A percentile compares a stretch with the other conserved stretches of the same genome.
phyloP scores from a whole-genome alignment of 2,329 filamentous ascomycete species.

The Cladosporium sp. region DNA sequence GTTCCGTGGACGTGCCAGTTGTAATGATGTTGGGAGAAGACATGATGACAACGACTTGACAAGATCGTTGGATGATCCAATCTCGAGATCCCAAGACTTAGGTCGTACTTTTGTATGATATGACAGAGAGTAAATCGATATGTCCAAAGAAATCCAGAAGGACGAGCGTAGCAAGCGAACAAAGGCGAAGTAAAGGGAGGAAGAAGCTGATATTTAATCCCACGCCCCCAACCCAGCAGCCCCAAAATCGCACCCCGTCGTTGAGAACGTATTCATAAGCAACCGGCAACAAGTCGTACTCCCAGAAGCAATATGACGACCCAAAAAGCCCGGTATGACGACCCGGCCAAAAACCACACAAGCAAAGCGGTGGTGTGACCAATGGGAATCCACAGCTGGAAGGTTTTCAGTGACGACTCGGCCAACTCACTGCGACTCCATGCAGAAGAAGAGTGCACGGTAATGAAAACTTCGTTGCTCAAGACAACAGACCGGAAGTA shows the following conservation, averaged over 20 bases:
- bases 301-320: slow-evolving; percentile 5
- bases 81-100: no score
- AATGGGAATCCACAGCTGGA: neutral
- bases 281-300: slow-evolving; percentile 2
- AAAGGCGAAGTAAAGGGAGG: neutral
- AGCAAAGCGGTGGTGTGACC: neutral
- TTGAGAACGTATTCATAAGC: slow-evolving; percentile 9
- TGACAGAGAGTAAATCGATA: neutral
- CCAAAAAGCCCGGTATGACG: slow-evolving; percentile 2
- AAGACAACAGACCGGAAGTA: slow-evolving; percentile 7
- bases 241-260: neutral
- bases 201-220: neutral
- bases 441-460: neutral
- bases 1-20: neutral
- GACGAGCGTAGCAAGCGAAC: neutral
- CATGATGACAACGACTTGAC: neutral
- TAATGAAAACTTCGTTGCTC: no score
- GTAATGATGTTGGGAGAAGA: neutral
- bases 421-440: no score
- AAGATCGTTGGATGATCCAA: no score
- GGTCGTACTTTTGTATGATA: no score
- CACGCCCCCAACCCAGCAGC: neutral
- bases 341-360: slow-evolving; percentile 9
- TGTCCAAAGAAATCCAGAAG: neutral
- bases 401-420: slow-evolving; percentile 5